Evolutionary conservation across 768 basidiomycete species (phyloP).

Genomic region (Suillus placidus): DNA sequence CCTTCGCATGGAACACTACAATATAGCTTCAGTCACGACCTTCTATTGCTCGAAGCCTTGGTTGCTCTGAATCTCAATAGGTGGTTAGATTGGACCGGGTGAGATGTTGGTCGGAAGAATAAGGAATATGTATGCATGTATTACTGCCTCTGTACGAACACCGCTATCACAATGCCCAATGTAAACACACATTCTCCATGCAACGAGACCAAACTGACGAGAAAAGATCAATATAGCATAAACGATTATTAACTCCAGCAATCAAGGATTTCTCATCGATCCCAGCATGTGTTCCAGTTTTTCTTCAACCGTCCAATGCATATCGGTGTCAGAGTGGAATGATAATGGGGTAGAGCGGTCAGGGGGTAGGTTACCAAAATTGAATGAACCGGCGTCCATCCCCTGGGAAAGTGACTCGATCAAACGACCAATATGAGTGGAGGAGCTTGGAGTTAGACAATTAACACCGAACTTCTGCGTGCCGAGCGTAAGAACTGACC

Average conservation of each 20-base stretch:
- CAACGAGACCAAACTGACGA: constrained; percentile 20
- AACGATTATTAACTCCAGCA: constrained; percentile 21
- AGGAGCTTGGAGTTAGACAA: constrained; percentile 62
- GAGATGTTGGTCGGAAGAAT: constrained; percentile 16
- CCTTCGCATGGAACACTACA: constrained; percentile 63
- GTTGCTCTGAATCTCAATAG: constrained; percentile 72
- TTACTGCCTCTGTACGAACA: constrained; percentile 37
- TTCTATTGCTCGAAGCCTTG: constrained; percentile 63
- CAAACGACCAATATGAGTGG: constrained; percentile 78
- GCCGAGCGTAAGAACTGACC: constrained; percentile 6
- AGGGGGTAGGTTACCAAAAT: constrained; percentile 54
- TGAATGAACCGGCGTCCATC: constrained; percentile 83
- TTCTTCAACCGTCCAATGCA: constrained; percentile 76
- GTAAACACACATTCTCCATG: constrained; percentile 6
- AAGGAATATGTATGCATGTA: constrained; percentile 28
- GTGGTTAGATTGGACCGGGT: constrained; percentile 62
- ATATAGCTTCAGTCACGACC: constrained; percentile 63
- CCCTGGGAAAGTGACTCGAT: constrained; percentile 83
- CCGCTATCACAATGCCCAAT: constrained; percentile 23
- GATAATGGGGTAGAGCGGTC: constrained; percentile 67
- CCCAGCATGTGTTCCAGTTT: constrained; percentile 72
- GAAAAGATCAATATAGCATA: constrained; percentile 24
- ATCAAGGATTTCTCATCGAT: constrained; percentile 35
- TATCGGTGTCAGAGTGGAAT: constrained; percentile 59
- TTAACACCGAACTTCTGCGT: constrained; percentile 46